Evolutionary conservation across 768 basidiomycete genomes (phyloP), one percentile per base, ranked within the genome.

Genomic region (Suillus discolor): DNA sequence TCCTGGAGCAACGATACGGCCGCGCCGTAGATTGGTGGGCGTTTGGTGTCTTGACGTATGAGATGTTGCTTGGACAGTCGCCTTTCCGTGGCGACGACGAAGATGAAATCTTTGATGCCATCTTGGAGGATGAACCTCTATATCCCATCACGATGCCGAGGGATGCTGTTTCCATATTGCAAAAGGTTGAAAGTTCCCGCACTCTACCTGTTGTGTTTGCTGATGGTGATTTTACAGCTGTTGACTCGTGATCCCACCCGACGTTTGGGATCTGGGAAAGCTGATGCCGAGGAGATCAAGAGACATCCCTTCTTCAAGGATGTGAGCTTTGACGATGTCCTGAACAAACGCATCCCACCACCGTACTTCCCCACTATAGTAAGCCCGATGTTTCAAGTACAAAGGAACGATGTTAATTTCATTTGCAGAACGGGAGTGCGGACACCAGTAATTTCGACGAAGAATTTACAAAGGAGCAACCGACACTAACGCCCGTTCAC

Each of bases 21-120:
- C 94, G 96, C 45, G 97, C 97, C 13, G 97, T 99, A 49, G 97
- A 99, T 75, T 99, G 97, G 97, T 99, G 97, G 97, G 97, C 97
- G 15, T 99, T 99, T 76, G 97, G 97, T 69, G 97, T 99, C 5
- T 79, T 99, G 71, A 98, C 92, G 31, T 99, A 99, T 75, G 97
- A 99, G 80, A 99, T 99, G 97, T 79, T 99, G 62, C 84, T 99
- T 31, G 97, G 97, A 55, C 97, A 99, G 79, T 99, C 97, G 6
- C 97, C 97, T 4, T 99, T 99, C 90, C 90, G 96, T 54, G 97
- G 97, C 65, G 97, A 99, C 71, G 97, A 99, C 70, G 97, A 99
- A 77, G 97, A 99, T 74, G 97, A 99, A 83, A 99, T 99, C 66
- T 99, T 99, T 76, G 97, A 99, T 77, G 97, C 97, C 47, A 99